Evolutionary conservation across 179 eudicot species (phyloP).

Genomic region (Kewa caespitosa): DNA sequence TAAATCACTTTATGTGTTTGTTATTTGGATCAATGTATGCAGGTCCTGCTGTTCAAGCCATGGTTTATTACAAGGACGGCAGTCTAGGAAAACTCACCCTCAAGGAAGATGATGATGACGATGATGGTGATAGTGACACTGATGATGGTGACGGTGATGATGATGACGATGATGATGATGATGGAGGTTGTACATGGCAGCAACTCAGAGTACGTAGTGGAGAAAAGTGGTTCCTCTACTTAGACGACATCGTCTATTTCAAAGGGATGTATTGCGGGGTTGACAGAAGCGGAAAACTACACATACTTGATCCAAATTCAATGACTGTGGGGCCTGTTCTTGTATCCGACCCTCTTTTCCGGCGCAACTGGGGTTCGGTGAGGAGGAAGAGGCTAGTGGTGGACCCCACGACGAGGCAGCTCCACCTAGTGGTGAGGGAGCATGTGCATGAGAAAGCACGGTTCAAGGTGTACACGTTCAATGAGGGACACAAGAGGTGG

Average conservation of each 20-base stretch:
- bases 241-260: slow-evolving; percentile 11
- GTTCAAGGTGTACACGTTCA: slow-evolving; percentile 17
- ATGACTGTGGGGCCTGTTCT: neutral
- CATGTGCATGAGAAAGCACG: neutral
- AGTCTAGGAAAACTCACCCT: slow-evolving; percentile 13
- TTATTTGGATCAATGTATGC: no score
- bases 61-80: slow-evolving; percentile 16
- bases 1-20: no score
- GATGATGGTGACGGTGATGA: neutral
- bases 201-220: neutral
- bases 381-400: slow-evolving; percentile 22
- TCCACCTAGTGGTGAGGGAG: slow-evolving; percentile 19
- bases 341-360: neutral
- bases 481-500: slow-evolving; percentile 8
- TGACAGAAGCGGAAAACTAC: slow-evolving; percentile 2
- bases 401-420: neutral
- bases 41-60: slow-evolving; percentile 5
- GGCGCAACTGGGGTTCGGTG: no score
- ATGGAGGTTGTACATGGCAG: slow-evolving; percentile 13
- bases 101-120: neutral
- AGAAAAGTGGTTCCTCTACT: neutral
- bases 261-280: neutral
- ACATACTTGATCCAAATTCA: neutral
- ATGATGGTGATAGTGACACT: neutral
- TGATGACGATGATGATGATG: neutral